Evolutionary conservation across 2,329 filamentous ascomycete genomes (phyloP).

Genomic region (Penicillium expansum): DNA sequence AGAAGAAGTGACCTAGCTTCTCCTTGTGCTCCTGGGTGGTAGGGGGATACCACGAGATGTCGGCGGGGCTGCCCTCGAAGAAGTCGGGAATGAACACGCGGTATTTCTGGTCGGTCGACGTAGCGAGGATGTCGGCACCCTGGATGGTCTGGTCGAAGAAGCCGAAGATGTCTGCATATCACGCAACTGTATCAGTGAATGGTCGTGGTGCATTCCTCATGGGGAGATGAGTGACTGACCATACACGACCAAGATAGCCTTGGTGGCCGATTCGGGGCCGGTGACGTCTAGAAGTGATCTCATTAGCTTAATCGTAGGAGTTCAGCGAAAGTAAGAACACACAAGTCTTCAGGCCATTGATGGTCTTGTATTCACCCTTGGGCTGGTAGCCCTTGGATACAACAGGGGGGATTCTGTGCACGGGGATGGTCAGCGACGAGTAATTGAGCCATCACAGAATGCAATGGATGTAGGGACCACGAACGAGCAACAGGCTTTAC

Average conservation of each 20-base stretch:
- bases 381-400: constrained; percentile 49
- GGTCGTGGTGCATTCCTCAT: not conserved
- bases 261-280: constrained; percentile 54
- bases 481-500: constrained; percentile 47
- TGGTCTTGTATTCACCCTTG: constrained; percentile 59
- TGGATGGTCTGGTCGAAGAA: constrained; percentile 63
- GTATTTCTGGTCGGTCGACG: constrained; percentile 64
- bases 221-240: constrained; percentile 28
- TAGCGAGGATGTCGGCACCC: constrained; percentile 61
- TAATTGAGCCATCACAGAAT: not conserved
- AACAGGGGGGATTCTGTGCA: constrained; percentile 41
- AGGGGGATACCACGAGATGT: constrained; percentile 60
- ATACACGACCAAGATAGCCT: constrained; percentile 57
- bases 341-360: constrained; percentile 63
- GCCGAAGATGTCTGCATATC: constrained; percentile 57
- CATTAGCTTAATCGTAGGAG: not conserved
- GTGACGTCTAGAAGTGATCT: constrained; percentile 48
- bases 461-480: constrained; percentile 14
- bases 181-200: not conserved
- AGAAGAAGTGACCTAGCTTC: constrained; percentile 60
- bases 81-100: constrained; percentile 89
- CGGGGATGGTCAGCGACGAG: not conserved
- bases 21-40: constrained; percentile 59
- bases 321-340: constrained; percentile 17
- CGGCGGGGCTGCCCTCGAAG: constrained; percentile 72